Evolutionary conservation across 345 rosid species (phyloP).

Genomic region (Carallia brachiata): DNA sequence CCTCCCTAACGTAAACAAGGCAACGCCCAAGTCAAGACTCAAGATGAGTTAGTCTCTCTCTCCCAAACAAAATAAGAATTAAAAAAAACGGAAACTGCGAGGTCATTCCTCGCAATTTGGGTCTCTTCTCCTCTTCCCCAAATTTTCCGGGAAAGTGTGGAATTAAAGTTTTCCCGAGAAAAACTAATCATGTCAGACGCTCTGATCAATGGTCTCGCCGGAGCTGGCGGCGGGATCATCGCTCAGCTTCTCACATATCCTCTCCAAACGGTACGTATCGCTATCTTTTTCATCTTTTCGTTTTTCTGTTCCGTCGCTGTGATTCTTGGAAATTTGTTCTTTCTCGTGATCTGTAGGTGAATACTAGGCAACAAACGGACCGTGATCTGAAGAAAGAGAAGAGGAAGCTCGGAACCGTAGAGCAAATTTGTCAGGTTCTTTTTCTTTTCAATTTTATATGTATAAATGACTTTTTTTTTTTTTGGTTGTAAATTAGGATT

Average conservation of each 20-base stretch:
- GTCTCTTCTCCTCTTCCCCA: neutral
- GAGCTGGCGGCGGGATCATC: conserved; percentile 96
- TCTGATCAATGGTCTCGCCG: conserved; percentile 90
- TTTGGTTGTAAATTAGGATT: neutral
- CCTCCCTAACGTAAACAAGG: neutral
- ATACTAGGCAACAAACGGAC: conserved; percentile 96
- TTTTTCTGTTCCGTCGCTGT: neutral
- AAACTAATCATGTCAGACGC: conserved; percentile 76
- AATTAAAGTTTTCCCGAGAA: conserved; percentile 3
- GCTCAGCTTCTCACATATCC: conserved; percentile 95
- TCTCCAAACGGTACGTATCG: conserved; percentile 68
- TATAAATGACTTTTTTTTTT: neutral
- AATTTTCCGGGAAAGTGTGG: conserved; percentile 1
- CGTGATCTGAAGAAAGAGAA: conserved; percentile 80
- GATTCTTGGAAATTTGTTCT: neutral
- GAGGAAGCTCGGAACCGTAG: conserved; percentile 68
- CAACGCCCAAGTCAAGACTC: neutral
- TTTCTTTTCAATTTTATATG: neutral
- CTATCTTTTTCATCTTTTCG: neutral
- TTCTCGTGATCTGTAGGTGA: conserved; percentile 52
- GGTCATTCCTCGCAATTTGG: neutral
- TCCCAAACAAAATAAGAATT: neutral
- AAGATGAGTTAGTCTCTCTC: neutral
- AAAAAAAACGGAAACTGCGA: too few relatives aligned
- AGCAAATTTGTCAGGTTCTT: conserved; percentile 77